These are phyloP conservation scores for Austropuccinia psidii DNA, from an alignment of 1,284 basidiomycete species.

Conservation along the genomic window DNA sequence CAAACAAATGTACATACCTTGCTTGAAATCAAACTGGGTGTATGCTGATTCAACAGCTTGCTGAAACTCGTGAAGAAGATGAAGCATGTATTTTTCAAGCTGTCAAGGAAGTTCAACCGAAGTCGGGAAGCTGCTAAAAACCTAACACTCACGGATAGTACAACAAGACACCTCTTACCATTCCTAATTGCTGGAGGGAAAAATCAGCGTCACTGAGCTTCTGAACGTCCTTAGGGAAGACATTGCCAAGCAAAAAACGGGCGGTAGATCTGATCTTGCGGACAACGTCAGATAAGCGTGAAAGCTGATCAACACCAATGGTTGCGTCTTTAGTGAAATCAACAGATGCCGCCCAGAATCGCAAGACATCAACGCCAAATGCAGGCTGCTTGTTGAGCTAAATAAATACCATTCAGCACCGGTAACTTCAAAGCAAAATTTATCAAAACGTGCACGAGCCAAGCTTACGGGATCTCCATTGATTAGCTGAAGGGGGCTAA, in stretches of 20 bases:
- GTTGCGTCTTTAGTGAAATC: conserved; percentile 85
- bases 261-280: conserved; percentile 81
- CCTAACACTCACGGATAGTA: no score
- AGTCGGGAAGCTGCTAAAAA: background rate
- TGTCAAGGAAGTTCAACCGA: conserved; percentile 52
- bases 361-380: conserved; percentile 77
- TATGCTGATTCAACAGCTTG: conserved; percentile 62
- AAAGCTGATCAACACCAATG: conserved; percentile 69
- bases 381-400: conserved; percentile 60
- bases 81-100: conserved; percentile 78
- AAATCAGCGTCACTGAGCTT: background rate
- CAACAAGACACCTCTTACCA: conserved; percentile 39
- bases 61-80: conserved; percentile 70
- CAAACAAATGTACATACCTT: conserved; percentile 54
- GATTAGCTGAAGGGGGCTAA: conserved; percentile 74
- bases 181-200: conserved; percentile 37
- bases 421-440: conserved; percentile 28
- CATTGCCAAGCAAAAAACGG: conserved; percentile 81
- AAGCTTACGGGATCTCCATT: conserved; percentile 63
- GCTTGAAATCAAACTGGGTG: conserved; percentile 68
- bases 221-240: conserved; percentile 43
- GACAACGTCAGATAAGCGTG: conserved; percentile 67
- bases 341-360: conserved; percentile 84
- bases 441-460: background rate
- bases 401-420: background rate